Evolutionary conservation across 2,329 filamentous ascomycete species (phyloP).

Genomic region (Hymenotorrendiella dingleyae): DNA sequence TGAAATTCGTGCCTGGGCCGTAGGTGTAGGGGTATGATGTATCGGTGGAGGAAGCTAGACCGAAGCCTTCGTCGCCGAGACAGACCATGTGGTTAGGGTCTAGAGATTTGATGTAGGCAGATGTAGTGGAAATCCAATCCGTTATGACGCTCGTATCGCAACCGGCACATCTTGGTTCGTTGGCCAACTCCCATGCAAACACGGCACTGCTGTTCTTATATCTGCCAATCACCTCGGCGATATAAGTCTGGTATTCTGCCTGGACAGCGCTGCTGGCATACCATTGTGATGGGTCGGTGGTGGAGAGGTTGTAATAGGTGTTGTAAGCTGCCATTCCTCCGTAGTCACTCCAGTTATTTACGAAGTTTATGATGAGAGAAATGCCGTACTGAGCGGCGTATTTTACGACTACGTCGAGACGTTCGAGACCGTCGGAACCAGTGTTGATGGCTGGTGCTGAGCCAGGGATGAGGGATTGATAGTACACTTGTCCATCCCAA

Average conservation of each 20-base stretch:
- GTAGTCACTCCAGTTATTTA: slow-evolving; percentile 66
- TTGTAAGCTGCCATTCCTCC: slow-evolving; percentile 57
- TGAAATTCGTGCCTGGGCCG: slow-evolving; percentile 43
- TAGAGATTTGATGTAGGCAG: slow-evolving; percentile 57
- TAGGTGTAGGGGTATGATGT: slow-evolving; percentile 39
- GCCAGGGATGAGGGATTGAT: not conserved
- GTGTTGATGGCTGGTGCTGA: slow-evolving; percentile 53
- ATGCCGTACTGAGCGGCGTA: slow-evolving; percentile 52
- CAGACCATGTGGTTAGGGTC: slow-evolving; percentile 57
- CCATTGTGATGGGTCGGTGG: slow-evolving; percentile 49
- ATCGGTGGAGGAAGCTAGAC: slow-evolving; percentile 33
- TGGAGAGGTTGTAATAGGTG: slow-evolving; percentile 45
- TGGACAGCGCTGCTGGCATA: slow-evolving; percentile 50
- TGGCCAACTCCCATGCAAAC: slow-evolving; percentile 63
- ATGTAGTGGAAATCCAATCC: slow-evolving; percentile 52
- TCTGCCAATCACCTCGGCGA: slow-evolving; percentile 51
- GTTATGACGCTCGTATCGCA: slow-evolving; percentile 52
- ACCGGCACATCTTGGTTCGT: slow-evolving; percentile 58
- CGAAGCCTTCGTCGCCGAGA: slow-evolving; percentile 54
- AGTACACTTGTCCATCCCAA: not conserved
- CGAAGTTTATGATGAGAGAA: slow-evolving; percentile 57
- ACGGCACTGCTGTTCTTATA: slow-evolving; percentile 54
- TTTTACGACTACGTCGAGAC: slow-evolving; percentile 58
- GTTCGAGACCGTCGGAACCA: slow-evolving; percentile 53
- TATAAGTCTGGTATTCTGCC: slow-evolving; percentile 51